Conservation (phyloP, 495 filamentous ascomycete species). For the Lasiosphaeria hispida region DNA sequence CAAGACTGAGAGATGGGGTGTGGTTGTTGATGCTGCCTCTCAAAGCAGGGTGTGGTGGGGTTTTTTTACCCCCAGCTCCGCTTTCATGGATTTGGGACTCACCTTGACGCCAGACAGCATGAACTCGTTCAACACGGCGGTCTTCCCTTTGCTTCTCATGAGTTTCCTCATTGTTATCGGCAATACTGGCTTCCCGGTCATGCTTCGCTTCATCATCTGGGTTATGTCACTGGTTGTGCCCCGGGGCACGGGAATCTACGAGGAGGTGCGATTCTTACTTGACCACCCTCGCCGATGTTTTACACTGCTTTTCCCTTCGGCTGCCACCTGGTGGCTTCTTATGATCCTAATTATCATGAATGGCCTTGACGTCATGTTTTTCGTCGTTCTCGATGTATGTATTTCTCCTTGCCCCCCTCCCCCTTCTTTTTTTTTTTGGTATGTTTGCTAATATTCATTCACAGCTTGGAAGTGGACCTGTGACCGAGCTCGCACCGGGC, state of each 20-base stretch:
- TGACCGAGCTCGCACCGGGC: conserved; percentile 61
- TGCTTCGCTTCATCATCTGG: conserved; percentile 91
- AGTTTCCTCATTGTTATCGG: conserved; percentile 84
- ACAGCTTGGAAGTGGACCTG: conserved; percentile 64
- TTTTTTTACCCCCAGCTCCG: conserved; percentile 78
- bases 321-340: conserved; percentile 96
- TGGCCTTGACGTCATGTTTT: conserved; percentile 79
- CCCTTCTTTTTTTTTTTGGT: not conserved
- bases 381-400: conserved; percentile 81
- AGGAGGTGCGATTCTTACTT: conserved; percentile 84
- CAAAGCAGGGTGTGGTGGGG: conserved; percentile 82
- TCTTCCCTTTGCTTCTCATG: conserved; percentile 71
- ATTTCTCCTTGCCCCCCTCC: conserved; percentile 8
- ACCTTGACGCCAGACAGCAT: conserved; percentile 91
- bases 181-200: conserved; percentile 91
- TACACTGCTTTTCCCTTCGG: conserved; percentile 83
- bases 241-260: conserved; percentile 65
- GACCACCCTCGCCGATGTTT: conserved; percentile 96
- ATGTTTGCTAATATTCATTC: not conserved
- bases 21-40: conserved; percentile 58
- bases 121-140: conserved; percentile 75
- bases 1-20: conserved; percentile 51
- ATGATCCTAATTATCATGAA: conserved; percentile 81
- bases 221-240: conserved; percentile 57
- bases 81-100: conserved; percentile 87